Conservation (phyloP, 2,329 filamentous ascomycete genomes). For the Botrytis galanthina region DNA sequence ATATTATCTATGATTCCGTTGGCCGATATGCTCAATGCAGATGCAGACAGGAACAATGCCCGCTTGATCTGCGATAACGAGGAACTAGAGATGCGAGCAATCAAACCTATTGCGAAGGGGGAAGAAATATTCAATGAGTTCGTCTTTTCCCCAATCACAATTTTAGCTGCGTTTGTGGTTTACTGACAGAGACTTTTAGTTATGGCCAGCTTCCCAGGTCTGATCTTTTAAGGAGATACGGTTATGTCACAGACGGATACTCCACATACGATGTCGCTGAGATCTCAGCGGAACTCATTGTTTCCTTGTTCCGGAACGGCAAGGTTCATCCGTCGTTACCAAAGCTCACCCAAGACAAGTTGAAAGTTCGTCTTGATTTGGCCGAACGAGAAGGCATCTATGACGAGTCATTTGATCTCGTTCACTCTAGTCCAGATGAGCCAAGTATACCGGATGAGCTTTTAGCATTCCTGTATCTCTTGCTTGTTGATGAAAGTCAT, state of each 20-base stretch:
- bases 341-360: slow-evolving; percentile 33
- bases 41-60: slow-evolving; percentile 64
- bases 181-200: slow-evolving; percentile 20
- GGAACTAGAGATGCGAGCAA: slow-evolving; percentile 60
- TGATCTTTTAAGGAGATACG: slow-evolving; percentile 65
- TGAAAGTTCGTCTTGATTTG: slow-evolving; percentile 40
- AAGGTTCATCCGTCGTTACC: slow-evolving; percentile 22
- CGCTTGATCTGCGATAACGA: slow-evolving; percentile 39
- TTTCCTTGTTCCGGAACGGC: slow-evolving; percentile 28
- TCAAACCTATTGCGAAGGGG: slow-evolving; percentile 54
- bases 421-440: slow-evolving; percentile 31
- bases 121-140: slow-evolving; percentile 65
- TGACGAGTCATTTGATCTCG: slow-evolving; percentile 60
- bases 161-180: background rate
- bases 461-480: slow-evolving; percentile 44
- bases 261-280: slow-evolving; percentile 65
- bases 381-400: slow-evolving; percentile 55
- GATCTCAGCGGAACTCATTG: slow-evolving; percentile 52
- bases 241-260: slow-evolving; percentile 65
- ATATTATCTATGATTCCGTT: slow-evolving; percentile 66
- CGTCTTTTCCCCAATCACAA: slow-evolving; percentile 2
- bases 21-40: slow-evolving; percentile 70
- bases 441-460: slow-evolving; percentile 39
- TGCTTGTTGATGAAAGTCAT: slow-evolving; percentile 43
- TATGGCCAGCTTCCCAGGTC: slow-evolving; percentile 66